Percentiles rank a stretch among this genome's conserved stretches.
Evolutionary conservation across 2,329 filamentous ascomycete species (phyloP).

Genomic region (Epichloe sylvatica): DNA sequence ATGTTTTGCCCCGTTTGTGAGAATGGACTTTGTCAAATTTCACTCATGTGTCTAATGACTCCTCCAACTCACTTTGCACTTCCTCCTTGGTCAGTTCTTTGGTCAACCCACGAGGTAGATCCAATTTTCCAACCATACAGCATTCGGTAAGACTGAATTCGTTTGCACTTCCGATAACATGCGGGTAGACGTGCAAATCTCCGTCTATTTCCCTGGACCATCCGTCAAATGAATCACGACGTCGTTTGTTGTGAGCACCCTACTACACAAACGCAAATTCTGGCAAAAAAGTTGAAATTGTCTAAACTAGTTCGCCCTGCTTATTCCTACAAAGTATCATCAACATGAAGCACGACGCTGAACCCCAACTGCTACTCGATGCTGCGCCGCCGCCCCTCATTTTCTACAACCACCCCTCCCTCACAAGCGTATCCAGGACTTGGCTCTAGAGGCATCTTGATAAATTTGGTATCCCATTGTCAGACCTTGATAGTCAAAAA

Average conservation of each 20-base stretch:
- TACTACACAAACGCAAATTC: not conserved
- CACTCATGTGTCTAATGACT: too few species aligned
- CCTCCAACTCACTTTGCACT: too few species aligned
- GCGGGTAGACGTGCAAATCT: too few species aligned
- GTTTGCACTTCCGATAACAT: too few species aligned
- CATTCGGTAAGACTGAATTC: too few species aligned
- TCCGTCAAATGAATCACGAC: too few species aligned
- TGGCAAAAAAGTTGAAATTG: not conserved
- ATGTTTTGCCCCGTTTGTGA: too few species aligned
- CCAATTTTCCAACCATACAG: too few species aligned
- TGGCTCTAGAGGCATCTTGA: not conserved
- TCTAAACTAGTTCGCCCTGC: not conserved
- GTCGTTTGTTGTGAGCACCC: too few species aligned
- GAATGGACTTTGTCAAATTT: too few species aligned
- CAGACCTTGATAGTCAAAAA: not conserved
- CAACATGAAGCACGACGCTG: slow-evolving; percentile 1
- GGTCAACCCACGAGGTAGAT: too few species aligned
- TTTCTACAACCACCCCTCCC: not conserved
- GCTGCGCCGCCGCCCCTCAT: not conserved
- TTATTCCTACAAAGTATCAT: not conserved
- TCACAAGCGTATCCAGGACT: not conserved
- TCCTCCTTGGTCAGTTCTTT: too few species aligned
- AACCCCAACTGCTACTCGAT: not conserved
- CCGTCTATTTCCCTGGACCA: not conserved
- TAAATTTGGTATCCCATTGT: not conserved